A percentile compares a stretch with the other conserved stretches of the same genome.
These are phyloP conservation scores for Vicia villosa DNA, from an alignment of 306 rosid species.

Conservation along the genomic window DNA sequence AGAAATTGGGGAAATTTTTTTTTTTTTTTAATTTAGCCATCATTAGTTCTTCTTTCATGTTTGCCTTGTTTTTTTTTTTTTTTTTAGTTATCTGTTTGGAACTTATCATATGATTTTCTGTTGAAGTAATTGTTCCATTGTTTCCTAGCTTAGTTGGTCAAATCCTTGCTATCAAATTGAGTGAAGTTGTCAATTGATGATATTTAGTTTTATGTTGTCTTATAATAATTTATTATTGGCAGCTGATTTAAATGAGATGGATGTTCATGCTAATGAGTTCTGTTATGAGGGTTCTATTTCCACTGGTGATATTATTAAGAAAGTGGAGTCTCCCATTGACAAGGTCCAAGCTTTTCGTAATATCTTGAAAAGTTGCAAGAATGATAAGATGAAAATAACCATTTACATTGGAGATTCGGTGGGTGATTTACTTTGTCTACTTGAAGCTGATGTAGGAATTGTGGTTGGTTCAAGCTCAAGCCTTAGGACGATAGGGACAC, in stretches of 20 bases:
- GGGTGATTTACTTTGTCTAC: conserved; percentile 94
- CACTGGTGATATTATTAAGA: conserved; percentile 82
- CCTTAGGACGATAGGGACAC: conserved; percentile 72
- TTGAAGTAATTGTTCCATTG: conserved; percentile 10
- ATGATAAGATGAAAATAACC: conserved; percentile 61
- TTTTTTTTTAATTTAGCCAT: not conserved
- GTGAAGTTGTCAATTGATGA: conserved; percentile 16
- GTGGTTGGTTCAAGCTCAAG: conserved; percentile 90
- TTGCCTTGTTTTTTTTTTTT: conserved; percentile 11
- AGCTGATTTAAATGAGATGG: conserved; percentile 73
- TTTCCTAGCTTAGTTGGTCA: conserved; percentile 31
- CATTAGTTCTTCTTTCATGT: conserved; percentile 13
- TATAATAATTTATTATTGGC: conserved; percentile 31
- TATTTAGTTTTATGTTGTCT: conserved; percentile 16
- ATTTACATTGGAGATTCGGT: conserved; percentile 89
- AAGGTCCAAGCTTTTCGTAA: conserved; percentile 71
- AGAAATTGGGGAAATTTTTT: not conserved
- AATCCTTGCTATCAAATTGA: conserved; percentile 25
- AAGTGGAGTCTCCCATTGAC: conserved; percentile 88
- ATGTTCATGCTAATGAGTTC: conserved; percentile 85
- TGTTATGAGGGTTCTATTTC: conserved; percentile 69
- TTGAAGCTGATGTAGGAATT: conserved; percentile 95
- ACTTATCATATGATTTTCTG: conserved; percentile 10
- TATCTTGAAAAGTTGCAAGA: conserved; percentile 45
- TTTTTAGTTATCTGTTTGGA: conserved; percentile 19